A percentile compares a stretch with the other conserved stretches of the same genome.
phyloP scores from a whole-genome alignment of 345 rosid genomes.

The Gossypium arboreum region DNA sequence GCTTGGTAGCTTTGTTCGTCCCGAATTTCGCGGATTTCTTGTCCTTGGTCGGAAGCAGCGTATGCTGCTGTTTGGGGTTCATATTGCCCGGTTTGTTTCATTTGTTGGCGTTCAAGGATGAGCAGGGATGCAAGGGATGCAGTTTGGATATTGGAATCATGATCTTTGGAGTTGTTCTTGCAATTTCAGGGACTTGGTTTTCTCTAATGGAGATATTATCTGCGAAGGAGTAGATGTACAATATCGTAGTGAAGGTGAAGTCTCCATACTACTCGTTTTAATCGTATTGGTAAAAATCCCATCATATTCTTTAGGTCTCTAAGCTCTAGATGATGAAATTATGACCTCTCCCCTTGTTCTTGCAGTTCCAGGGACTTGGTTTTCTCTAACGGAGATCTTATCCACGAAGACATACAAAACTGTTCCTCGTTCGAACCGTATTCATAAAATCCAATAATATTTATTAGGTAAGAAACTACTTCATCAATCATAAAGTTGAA shows the following conservation, averaged over 20 bases:
- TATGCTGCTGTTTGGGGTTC: constrained; percentile 75
- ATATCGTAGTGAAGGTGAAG: background rate
- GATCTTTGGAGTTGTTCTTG: constrained; percentile 50
- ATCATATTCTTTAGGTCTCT: background rate
- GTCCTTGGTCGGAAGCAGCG: constrained; percentile 85
- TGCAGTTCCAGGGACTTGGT: constrained; percentile 75
- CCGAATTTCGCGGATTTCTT: constrained; percentile 87
- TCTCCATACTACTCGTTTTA: background rate
- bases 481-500: constrained; percentile 3
- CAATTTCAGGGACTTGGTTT: constrained; percentile 74
- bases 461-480: background rate
- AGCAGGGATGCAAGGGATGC: constrained; percentile 52
- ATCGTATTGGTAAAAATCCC: background rate
- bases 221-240: constrained; percentile 22
- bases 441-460: background rate
- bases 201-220: constrained; percentile 63
- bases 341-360: constrained; percentile 46
- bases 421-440: background rate
- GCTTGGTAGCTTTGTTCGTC: constrained; percentile 60
- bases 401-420: constrained; percentile 29
- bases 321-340: constrained; percentile 38
- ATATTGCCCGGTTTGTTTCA: constrained; percentile 81
- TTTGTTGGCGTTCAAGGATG: constrained; percentile 75
- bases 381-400: constrained; percentile 57
- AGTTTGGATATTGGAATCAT: constrained; percentile 46